Base-by-base conservation (phyloP, 139 green algal genomes). In the Tetraselmis striata region DNA sequence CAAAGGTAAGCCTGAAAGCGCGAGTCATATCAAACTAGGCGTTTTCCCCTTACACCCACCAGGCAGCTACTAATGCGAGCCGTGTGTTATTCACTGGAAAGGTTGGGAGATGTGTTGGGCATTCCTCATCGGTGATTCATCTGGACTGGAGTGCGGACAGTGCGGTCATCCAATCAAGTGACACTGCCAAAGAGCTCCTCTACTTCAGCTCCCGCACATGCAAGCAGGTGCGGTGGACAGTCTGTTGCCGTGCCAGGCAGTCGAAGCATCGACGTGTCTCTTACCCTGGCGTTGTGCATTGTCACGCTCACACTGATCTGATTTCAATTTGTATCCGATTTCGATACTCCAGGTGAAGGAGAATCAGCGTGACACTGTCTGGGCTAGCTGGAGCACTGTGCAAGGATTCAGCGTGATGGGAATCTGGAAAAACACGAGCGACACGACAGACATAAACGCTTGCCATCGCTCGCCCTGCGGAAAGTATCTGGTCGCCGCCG, bases 351-450 rank as follows among this genome's bases (percentile, higher is more conserved):
- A 93, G 87, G 85, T 93, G 75, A 83, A 83, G 2, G 29, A 85
- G 76, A 88, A 85, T 59, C 88, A 92, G 80, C 83, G 90, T 18
- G 89, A 95, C 86, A 78, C 85, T 2, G 59, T 84, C 22, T 94
- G 87, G 84, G 32, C 81, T 32, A 92, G 88, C 22, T 94, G 87
- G 84, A 94, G 90, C 22, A 81, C 80, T 77, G 30, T 88, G 2
- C 86, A 93, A 26, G 92, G 90, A 29, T 95, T 94, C 83, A 87
- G 87, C 31, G 91, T 92, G 28, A 93, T 94, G 89, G 90, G 91
- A 77, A 91, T 94, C 77, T 94, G 87, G 87, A 67, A 67, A 18
- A 67, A 67, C 45, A 67, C 45, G 11, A 67, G 18, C 18, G 90
- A 95, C 79, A 88, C 88, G 32, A 93, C 90, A 0, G 92, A 95